Evolutionary conservation across 768 basidiomycete species (phyloP).

Genomic region (Leccinum pellstonianum): DNA sequence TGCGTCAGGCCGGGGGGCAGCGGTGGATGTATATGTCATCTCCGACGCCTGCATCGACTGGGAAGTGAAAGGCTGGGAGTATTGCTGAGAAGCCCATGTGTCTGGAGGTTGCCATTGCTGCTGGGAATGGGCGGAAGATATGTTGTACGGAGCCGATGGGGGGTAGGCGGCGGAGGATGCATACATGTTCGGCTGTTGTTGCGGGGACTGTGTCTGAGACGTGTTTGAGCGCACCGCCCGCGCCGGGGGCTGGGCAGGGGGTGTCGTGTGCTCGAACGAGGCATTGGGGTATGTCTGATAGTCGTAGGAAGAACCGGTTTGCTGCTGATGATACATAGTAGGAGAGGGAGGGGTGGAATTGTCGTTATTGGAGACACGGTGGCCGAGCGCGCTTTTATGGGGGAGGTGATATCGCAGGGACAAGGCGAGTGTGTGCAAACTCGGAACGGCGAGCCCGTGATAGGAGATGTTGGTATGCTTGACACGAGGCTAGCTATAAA

Average conservation of each 20-base stretch:
- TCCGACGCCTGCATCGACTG: constrained; percentile 34
- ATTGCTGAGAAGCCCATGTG: constrained; percentile 37
- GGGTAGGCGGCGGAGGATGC: constrained; percentile 27
- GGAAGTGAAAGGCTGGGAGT: constrained; percentile 32
- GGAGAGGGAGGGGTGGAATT: constrained; percentile 45
- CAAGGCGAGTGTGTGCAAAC: constrained; percentile 27
- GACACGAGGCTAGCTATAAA: constrained; percentile 37
- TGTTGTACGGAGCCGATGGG: constrained; percentile 30
- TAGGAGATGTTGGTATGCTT: constrained; percentile 29
- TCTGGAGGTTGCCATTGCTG: constrained; percentile 40
- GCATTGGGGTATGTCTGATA: constrained; percentile 43
- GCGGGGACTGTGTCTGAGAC: constrained; percentile 34
- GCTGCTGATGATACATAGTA: constrained; percentile 52
- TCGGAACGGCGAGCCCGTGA: constrained; percentile 29
- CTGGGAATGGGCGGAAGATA: constrained; percentile 31
- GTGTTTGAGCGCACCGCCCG: constrained; percentile 31
- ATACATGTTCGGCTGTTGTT: constrained; percentile 31
- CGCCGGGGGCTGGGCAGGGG: constrained; percentile 30
- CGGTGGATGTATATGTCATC: constrained; percentile 33
- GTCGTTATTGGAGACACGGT: constrained; percentile 18
- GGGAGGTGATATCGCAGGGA: constrained; percentile 29
- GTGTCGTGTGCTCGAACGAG: constrained; percentile 26
- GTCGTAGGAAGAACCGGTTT: constrained; percentile 47
- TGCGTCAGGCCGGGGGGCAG: not conserved
- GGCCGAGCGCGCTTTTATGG: constrained; percentile 30